Percentiles rank a stretch among this genome's conserved stretches.
Evolutionary conservation across 805 yeast species (phyloP).

Genomic region (Candida gorgasii): DNA sequence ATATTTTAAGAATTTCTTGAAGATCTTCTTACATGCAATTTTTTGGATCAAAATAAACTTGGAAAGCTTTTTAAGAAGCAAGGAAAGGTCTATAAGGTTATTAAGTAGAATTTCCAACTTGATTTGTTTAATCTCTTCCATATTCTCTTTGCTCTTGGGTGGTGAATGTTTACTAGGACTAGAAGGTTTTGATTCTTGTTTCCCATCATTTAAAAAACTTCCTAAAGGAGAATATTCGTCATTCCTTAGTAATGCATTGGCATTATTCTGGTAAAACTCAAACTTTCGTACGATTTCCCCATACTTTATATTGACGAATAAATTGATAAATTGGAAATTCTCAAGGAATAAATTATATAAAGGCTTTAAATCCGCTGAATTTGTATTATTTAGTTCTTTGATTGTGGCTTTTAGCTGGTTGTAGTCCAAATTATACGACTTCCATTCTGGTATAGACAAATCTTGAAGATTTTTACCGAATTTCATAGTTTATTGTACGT

Average conservation of each 20-base stretch:
- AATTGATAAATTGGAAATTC: constrained; percentile 59
- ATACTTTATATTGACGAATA: constrained; percentile 66
- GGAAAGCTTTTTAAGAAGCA: constrained; percentile 62
- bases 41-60: constrained; percentile 72
- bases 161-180: no score
- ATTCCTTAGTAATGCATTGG: neutral
- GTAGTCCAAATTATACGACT: constrained; percentile 78
- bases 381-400: constrained; percentile 49
- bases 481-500: constrained; percentile 56
- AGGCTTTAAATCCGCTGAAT: constrained; percentile 28
- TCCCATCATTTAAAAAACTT: neutral
- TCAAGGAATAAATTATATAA: constrained; percentile 45
- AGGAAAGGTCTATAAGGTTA: constrained; percentile 40
- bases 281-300: constrained; percentile 61
- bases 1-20: constrained; percentile 65
- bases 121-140: constrained; percentile 12
- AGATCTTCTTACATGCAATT: constrained; percentile 68
- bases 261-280: constrained; percentile 26
- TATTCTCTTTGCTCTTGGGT: neutral
- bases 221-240: neutral
- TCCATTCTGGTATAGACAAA: constrained; percentile 88
- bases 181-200: no score
- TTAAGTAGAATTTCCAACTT: constrained; percentile 25
- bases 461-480: constrained; percentile 76
- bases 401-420: constrained; percentile 71